These are phyloP conservation scores for Penicillium odoratum DNA, from an alignment of 495 filamentous ascomycete genomes.

Conservation along the genomic window DNA sequence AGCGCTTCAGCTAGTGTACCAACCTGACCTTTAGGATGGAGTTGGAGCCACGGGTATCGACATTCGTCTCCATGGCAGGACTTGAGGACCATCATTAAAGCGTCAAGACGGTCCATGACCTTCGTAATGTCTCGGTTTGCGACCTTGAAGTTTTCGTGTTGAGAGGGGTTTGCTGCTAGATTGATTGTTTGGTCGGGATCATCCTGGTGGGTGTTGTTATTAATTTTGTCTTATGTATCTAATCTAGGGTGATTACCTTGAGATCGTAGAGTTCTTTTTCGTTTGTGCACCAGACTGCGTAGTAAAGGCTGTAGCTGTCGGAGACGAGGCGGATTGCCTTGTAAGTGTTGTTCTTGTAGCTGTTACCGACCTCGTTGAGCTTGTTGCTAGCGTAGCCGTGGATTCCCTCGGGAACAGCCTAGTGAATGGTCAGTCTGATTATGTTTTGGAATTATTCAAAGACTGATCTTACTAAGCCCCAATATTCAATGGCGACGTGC, in stretches of 20 bases:
- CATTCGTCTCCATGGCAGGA: slow-evolving; percentile 56
- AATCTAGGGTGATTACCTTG: slow-evolving; percentile 29
- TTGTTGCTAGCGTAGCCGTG: slow-evolving; percentile 33
- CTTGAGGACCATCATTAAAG: slow-evolving; percentile 61
- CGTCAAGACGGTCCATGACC: slow-evolving; percentile 53
- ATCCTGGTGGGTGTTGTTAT: slow-evolving; percentile 26
- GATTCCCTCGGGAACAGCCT: slow-evolving; percentile 52
- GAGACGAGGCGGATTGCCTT: slow-evolving; percentile 57
- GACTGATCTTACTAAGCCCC: slow-evolving; percentile 45
- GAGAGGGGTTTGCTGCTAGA: slow-evolving; percentile 29
- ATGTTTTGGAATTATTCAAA: neutral
- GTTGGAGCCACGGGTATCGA: slow-evolving; percentile 51
- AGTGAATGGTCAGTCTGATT: neutral
- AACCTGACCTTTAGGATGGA: slow-evolving; percentile 53
- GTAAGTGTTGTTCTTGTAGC: slow-evolving; percentile 55
- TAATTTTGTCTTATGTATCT: neutral
- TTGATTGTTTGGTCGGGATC: slow-evolving; percentile 59
- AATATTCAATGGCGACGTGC: slow-evolving; percentile 62
- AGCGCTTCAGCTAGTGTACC: slow-evolving; percentile 40
- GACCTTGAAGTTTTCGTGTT: slow-evolving; percentile 24
- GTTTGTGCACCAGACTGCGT: slow-evolving; percentile 61
- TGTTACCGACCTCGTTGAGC: slow-evolving; percentile 16
- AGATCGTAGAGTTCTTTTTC: slow-evolving; percentile 60
- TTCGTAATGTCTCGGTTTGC: slow-evolving; percentile 27
- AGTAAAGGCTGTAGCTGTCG: slow-evolving; percentile 54